Base-by-base conservation (phyloP, 177 flowering plant genomes). In the Tripterygium wilfordii region DNA sequence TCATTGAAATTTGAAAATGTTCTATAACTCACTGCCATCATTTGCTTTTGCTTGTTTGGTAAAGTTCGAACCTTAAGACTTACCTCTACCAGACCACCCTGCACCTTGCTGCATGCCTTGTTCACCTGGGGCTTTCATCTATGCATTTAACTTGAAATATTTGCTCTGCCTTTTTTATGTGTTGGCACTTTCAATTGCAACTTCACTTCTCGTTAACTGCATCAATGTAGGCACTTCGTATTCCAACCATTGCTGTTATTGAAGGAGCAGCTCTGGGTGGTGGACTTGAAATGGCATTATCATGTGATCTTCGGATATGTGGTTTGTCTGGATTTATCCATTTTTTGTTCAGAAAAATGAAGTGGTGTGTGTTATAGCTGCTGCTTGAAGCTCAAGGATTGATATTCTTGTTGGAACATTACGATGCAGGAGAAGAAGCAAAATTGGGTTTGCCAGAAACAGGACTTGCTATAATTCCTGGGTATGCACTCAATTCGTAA, bases 221-320 rank as follows among this genome's bases (percentile, higher is more conserved):
- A 33, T 25, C 30, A 15, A 17, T 57, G 15, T 64, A 92, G 98
- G 67, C 60, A 56, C 87, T 92, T 45, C 46, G 33, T 38, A 51
- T 88, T 68, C 98, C 98, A 24, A 83, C 94, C 15, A 80, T 92
- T 54, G 95, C 96, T 60, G 96, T 86, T 42, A 76, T 92, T 51
- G 98, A 92, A 69, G 98, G 98, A 63, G 88, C 74, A 50, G 96
- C 98, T 48, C 50, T 92, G 56, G 98, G 96, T 27, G 98, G 98
- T 52, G 98, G 98, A 46, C 66, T 88, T 26, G 96, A 92, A 66
- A 71, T 92, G 87, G 94, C 88, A 51, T 62, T 92, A 28, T 69
- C 96, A 55, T 92, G 98, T 64, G 98, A 92, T 70, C 84, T 92
- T 39, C 83, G 96, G 15, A 76, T 88, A 55, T 92, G 96, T 66